Evolutionary conservation across 2,329 filamentous ascomycete genomes (phyloP), one percentile per base, ranked within the genome.

Genomic region (Pseudogymnoascus sp.): DNA sequence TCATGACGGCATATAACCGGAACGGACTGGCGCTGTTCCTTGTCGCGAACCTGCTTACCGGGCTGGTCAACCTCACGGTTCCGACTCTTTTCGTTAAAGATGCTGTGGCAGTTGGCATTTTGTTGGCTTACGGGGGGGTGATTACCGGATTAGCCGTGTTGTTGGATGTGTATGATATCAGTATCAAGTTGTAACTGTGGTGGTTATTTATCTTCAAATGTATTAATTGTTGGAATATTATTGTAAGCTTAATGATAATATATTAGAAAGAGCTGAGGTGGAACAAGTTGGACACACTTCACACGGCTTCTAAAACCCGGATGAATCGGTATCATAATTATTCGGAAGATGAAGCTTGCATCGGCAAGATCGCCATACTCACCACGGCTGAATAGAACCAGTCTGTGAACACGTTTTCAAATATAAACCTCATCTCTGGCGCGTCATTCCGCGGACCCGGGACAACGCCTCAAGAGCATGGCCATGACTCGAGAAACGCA

Each of bases 21-120:
- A 97, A 97, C 70, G 93, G 95, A 0, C 78, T 99, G 56, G 86
- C 85, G 0, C 76, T 97, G 0, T 99, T 99, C 73, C 75, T 99
- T 64, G 72, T 93, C 38, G 93, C 95, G 2, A 99, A 99, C 72
- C 76, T 99, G 56, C 76, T 96, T 66, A 99, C 95, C 0, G 95
- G 95, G 0, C 73, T 91, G 14, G 88, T 97, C 62, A 99, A 99
- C 74, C 80, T 99, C 81, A 90, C 87, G 3, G 75, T 97, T 62
- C 87, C 88, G 40, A 99, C 95, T 2, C 76, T 97, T 67, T 83
- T 93, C 72, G 85, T 89, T 67, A 81, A 80, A 4, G 83, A 84
- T 7, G 70, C 82, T 2, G 74, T 78, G 63, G 85, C 92, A 0
- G 90, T 96, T 85, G 86, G 75, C 0, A 85, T 97, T 36, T 75